phyloP scores from a whole-genome alignment of 352 stramenopile genomes.

The Phytophthora podocarpi region DNA sequence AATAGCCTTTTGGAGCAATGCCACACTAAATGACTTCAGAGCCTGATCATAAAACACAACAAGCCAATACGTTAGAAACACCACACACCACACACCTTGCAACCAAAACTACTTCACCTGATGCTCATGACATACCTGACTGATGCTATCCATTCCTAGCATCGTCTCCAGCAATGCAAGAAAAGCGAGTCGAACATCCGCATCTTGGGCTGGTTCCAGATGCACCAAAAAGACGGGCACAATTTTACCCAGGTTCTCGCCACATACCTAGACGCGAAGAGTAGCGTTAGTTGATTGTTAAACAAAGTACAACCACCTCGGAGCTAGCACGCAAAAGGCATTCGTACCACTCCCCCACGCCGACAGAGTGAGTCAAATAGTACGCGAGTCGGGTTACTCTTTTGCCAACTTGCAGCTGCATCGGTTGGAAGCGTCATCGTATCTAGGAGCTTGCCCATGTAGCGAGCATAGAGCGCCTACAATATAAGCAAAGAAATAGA shows the following conservation, averaged over 20 bases:
- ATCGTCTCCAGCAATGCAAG: conserved; percentile 87
- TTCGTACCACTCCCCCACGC: conserved; percentile 58
- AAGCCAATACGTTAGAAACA: not conserved
- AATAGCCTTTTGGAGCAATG: conserved; percentile 77
- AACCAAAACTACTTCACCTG: not conserved
- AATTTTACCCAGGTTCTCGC: conserved; percentile 57
- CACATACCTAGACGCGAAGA: conserved; percentile 52
- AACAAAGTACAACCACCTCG: not conserved
- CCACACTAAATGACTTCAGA: conserved; percentile 64
- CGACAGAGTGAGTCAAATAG: conserved; percentile 83
- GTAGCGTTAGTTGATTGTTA: not conserved
- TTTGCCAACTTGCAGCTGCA: conserved; percentile 53
- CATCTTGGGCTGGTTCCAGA: conserved; percentile 64
- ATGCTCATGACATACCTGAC: conserved; percentile 40
- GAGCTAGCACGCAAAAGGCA: not conserved
- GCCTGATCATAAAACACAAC: conserved; percentile 32
- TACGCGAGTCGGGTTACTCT: conserved; percentile 59
- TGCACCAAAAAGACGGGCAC: conserved; percentile 72
- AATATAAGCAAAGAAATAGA: not conserved
- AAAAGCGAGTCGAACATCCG: conserved; percentile 80
- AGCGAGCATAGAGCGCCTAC: conserved; percentile 64
- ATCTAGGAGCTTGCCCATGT: conserved; percentile 56
- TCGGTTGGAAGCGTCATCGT: conserved; percentile 57
- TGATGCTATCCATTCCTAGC: conserved; percentile 60
- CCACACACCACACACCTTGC: not conserved